Conservation (phyloP, 345 rosid genomes). For the Diplotaxis tenuifolia region DNA sequence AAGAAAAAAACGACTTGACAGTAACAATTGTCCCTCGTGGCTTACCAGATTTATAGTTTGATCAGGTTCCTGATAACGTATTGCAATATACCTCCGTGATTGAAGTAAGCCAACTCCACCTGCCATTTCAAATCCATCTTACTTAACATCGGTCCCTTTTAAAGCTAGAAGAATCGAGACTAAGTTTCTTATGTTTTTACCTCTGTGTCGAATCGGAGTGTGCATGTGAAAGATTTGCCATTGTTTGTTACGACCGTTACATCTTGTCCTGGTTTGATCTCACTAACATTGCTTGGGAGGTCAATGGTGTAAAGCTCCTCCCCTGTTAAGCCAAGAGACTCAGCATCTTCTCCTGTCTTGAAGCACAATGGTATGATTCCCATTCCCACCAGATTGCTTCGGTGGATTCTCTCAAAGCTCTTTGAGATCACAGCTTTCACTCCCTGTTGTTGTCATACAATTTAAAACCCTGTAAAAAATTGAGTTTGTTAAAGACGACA, state of each 20-base stretch:
- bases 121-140: neutral
- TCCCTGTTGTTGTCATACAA: slow-evolving; percentile 50
- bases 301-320: slow-evolving; percentile 69
- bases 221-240: slow-evolving; percentile 75
- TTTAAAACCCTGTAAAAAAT: neutral
- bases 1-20: neutral
- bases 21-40: neutral
- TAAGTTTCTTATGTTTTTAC: slow-evolving; percentile 34
- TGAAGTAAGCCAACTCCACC: neutral
- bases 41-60: neutral
- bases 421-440: slow-evolving; percentile 89
- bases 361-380: slow-evolving; percentile 83
- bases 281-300: slow-evolving; percentile 57
- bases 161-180: neutral
- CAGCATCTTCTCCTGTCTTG: slow-evolving; percentile 84
- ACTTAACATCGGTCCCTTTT: neutral
- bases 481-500: neutral
- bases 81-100: neutral
- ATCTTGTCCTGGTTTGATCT: slow-evolving; percentile 88
- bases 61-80: neutral
- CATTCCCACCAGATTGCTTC: slow-evolving; percentile 90
- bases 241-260: slow-evolving; percentile 59
- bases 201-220: slow-evolving; percentile 76
- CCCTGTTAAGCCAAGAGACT: slow-evolving; percentile 74
- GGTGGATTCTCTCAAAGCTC: slow-evolving; percentile 88